Conservation (phyloP, 768 basidiomycete species). For the Tylopilus plumbeoviolaceoides region DNA sequence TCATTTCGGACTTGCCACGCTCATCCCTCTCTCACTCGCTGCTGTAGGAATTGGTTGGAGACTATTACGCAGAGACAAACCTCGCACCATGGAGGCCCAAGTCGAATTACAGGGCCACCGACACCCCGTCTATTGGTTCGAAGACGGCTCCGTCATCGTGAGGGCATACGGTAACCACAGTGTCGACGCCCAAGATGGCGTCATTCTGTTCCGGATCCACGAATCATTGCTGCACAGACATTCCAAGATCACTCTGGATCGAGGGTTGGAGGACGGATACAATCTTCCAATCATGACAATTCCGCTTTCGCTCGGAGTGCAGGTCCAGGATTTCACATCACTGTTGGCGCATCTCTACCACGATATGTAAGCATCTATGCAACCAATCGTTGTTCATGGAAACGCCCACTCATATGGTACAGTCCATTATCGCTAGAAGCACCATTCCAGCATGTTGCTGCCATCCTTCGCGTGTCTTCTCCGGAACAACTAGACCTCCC, state of each 20-base stretch:
- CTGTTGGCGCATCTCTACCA: conserved; percentile 66
- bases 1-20: conserved; percentile 7
- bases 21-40: conserved; percentile 6
- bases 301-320: conserved; percentile 37
- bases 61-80: not conserved
- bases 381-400: not conserved
- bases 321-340: conserved; percentile 46
- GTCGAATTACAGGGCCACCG: conserved; percentile 5
- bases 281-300: conserved; percentile 24
- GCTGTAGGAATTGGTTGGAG: conserved; percentile 6
- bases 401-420: conserved; percentile 1
- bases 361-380: conserved; percentile 48
- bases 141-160: conserved; percentile 59
- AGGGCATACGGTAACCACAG: conserved; percentile 31
- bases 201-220: conserved; percentile 54
- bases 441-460: conserved; percentile 44
- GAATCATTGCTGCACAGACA: conserved; percentile 48
- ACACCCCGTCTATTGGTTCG: conserved; percentile 60
- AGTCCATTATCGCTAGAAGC: conserved; percentile 47
- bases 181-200: not conserved
- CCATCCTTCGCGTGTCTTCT: conserved; percentile 56
- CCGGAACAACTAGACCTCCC: conserved; percentile 56
- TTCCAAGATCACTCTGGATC: conserved; percentile 30
- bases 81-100: not conserved
- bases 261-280: not conserved